Conservation (phyloP, 2,329 filamentous ascomycete species). For the Colletotrichum theobromicola region DNA sequence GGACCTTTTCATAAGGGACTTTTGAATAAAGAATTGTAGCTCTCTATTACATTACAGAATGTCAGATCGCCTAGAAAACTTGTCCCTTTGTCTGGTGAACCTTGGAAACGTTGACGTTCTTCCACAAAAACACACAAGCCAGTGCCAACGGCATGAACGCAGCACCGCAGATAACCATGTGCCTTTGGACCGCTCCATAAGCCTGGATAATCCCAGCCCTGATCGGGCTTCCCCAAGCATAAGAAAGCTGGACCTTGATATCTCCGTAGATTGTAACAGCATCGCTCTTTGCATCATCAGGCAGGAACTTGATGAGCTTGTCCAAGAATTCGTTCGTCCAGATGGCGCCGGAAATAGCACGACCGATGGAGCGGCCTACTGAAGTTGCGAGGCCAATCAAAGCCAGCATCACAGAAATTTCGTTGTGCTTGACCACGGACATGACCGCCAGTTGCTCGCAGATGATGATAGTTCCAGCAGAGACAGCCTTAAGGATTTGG, state of each 20-base stretch:
- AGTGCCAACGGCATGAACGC: slow-evolving; percentile 12
- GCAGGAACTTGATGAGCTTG: slow-evolving; percentile 41
- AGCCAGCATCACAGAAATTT: slow-evolving; percentile 36
- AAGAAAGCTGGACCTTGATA: slow-evolving; percentile 39
- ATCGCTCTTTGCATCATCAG: slow-evolving; percentile 47
- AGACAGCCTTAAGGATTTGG: slow-evolving; percentile 45
- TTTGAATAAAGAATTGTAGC: neutral
- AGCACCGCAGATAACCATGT: slow-evolving; percentile 37
- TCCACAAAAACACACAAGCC: slow-evolving; percentile 14
- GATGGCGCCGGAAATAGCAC: slow-evolving; percentile 34
- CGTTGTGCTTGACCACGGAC: slow-evolving; percentile 33
- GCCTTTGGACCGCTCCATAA: slow-evolving; percentile 51
- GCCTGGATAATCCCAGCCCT: slow-evolving; percentile 49
- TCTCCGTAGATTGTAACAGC: slow-evolving; percentile 42
- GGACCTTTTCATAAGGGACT: neutral
- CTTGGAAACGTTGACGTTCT: slow-evolving; percentile 7
- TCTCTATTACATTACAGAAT: neutral
- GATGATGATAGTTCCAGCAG: slow-evolving; percentile 41
- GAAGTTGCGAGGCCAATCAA: slow-evolving; percentile 33
- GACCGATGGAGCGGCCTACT: slow-evolving; percentile 36
- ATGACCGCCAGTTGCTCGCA: slow-evolving; percentile 47
- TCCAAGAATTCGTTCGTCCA: slow-evolving; percentile 41
- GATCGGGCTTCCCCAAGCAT: slow-evolving; percentile 42
- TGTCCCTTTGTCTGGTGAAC: slow-evolving; percentile 19
- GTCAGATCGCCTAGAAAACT: neutral